Conservation (phyloP, 2,329 filamentous ascomycete species). For the Scytalidium sp. region DNA sequence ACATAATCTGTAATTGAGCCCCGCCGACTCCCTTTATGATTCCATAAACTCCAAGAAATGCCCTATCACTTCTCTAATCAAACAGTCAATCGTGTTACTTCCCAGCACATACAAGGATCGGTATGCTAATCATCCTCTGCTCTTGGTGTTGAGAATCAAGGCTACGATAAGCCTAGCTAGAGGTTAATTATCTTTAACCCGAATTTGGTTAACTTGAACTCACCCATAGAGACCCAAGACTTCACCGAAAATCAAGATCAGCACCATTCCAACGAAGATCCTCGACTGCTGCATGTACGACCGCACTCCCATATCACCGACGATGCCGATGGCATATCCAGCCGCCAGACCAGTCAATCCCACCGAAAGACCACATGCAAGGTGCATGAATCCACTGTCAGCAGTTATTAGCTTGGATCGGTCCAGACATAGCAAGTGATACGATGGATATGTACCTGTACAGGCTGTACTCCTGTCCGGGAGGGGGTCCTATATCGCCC, state of each 20-base stretch:
- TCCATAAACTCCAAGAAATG: conserved; percentile 29
- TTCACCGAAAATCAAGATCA: conserved; percentile 98
- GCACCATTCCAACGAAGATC: conserved; percentile 97
- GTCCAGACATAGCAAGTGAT: too few species aligned
- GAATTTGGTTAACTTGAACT: conserved; percentile 27
- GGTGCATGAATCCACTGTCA: conserved; percentile 82
- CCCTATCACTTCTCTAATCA: conserved; percentile 19
- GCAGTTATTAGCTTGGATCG: conserved; percentile 4
- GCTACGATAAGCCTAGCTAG: conserved; percentile 77
- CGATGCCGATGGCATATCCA: conserved; percentile 93
- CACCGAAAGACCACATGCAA: conserved; percentile 86
- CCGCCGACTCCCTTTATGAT: conserved; percentile 17
- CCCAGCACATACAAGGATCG: background rate
- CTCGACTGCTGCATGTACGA: conserved; percentile 95
- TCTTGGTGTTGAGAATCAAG: conserved; percentile 86
- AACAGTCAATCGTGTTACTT: conserved; percentile 16
- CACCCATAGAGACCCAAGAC: conserved; percentile 96
- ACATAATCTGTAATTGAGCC: background rate
- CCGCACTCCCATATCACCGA: conserved; percentile 90
- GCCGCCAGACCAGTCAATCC: conserved; percentile 90
- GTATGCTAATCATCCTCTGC: conserved; percentile 19
- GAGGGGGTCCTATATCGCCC: conserved; percentile 76
- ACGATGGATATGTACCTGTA: conserved; percentile 62
- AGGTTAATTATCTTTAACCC: conserved; percentile 9
- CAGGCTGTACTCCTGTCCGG: conserved; percentile 68